These are phyloP conservation scores for Artemisia tridentata DNA, from an alignment of 129 eudicot genomes.

Conservation along the genomic window DNA sequence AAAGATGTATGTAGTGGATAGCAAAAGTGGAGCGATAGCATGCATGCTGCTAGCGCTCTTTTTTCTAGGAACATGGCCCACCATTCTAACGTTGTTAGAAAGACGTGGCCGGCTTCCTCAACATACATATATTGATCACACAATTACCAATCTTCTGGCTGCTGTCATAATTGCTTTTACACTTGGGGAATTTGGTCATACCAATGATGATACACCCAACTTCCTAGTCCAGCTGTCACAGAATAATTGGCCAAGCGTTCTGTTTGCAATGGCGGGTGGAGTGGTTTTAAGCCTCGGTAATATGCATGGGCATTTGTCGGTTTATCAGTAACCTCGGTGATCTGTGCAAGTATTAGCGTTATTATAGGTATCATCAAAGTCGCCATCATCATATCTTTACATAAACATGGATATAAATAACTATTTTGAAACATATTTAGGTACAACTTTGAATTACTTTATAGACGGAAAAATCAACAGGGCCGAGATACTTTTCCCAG, in stretches of 20 bases:
- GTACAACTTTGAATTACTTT: constrained; percentile 16
- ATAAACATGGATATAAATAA: background rate
- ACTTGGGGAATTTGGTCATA: constrained; percentile 17
- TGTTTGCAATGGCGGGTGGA: constrained; percentile 11
- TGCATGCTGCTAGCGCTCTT: constrained; percentile 13
- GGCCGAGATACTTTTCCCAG: constrained; percentile 17
- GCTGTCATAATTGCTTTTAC: constrained; percentile 16
- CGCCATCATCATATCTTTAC: background rate
- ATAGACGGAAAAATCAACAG: constrained; percentile 13
- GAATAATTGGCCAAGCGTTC: constrained; percentile 20
- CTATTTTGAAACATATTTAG: background rate
- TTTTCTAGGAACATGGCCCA: constrained; percentile 20
- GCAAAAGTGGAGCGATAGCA: constrained; percentile 12
- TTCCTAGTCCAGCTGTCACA: constrained; percentile 7
- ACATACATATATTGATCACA: constrained; percentile 22
- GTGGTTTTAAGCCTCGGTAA: constrained; percentile 17
- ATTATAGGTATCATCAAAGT: constrained; percentile 1
- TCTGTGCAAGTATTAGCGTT: constrained; percentile 6
- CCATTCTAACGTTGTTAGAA: constrained; percentile 18
- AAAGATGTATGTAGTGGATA: constrained; percentile 4
- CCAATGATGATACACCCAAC: background rate
- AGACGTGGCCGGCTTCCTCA: constrained; percentile 16
- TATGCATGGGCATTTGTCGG: constrained; percentile 19
- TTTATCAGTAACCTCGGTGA: constrained; percentile 1
- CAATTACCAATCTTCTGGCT: constrained; percentile 9